phyloP scores from a whole-genome alignment of 1,139 yeast species.

The Candida sp. region DNA sequence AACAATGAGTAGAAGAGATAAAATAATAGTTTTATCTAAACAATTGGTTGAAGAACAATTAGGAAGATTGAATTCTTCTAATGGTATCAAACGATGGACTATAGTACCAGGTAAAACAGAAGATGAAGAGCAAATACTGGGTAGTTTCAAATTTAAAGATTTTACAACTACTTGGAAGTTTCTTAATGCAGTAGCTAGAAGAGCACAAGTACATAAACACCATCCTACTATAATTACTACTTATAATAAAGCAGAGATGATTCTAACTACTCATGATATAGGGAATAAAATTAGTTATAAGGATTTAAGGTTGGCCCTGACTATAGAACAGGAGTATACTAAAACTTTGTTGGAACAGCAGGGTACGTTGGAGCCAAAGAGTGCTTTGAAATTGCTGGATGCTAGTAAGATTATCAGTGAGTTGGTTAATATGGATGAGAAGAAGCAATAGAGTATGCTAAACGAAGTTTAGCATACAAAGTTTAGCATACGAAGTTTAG shows the following conservation, averaged over 20 bases:
- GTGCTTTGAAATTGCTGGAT: conserved; percentile 3
- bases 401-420: conserved; percentile 13
- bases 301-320: conserved; percentile 60
- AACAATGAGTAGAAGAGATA: not conserved
- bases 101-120: not conserved
- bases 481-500: no score
- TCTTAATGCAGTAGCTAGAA: conserved; percentile 56
- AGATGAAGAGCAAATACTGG: not conserved
- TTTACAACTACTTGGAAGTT: conserved; percentile 66
- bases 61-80: not conserved
- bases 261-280: conserved; percentile 68
- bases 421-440: conserved; percentile 8
- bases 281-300: conserved; percentile 49
- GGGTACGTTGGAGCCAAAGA: conserved; percentile 3
- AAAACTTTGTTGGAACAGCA: conserved; percentile 2
- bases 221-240: conserved; percentile 70
- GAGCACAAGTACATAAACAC: conserved; percentile 61
- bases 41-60: not conserved
- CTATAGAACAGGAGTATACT: conserved; percentile 10
- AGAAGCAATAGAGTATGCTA: not conserved
- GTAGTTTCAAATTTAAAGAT: conserved; percentile 40
- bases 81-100: not conserved
- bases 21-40: not conserved
- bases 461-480: not conserved
- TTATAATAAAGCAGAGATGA: conserved; percentile 57